Conservation (phyloP, 1,284 basidiomycete species). For the Sporisorium sorghi region DNA sequence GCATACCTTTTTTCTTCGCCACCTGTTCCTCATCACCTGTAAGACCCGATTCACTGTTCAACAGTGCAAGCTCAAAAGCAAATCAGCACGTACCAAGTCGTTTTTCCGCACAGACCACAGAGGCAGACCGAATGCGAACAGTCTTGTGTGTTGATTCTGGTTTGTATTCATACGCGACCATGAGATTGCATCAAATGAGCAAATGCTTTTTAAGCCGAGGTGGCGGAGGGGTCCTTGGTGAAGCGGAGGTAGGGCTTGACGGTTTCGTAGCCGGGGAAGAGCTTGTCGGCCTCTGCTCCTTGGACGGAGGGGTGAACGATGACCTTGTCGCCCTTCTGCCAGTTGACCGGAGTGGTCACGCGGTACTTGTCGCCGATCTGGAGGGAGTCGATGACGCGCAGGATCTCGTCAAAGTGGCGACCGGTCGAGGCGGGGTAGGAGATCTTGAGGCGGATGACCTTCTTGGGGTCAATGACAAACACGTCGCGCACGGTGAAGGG, state of each 20-base stretch:
- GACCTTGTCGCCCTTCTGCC: conserved; percentile 91
- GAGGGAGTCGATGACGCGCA: conserved; percentile 85
- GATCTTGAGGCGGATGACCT: conserved; percentile 78
- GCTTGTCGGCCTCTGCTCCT: conserved; percentile 86
- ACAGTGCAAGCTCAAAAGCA: background rate
- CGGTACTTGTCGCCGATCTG: conserved; percentile 82
- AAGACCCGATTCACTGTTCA: no score
- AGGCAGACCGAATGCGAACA: background rate
- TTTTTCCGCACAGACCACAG: background rate
- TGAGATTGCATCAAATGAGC: background rate
- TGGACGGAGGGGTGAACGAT: conserved; percentile 91
- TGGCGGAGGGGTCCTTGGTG: conserved; percentile 67
- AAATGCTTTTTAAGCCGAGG: conserved; percentile 11
- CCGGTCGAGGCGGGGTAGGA: conserved; percentile 77
- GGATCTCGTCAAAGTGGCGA: conserved; percentile 79
- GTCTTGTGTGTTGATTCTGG: background rate
- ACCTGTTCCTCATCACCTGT: no score
- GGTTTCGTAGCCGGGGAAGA: conserved; percentile 78
- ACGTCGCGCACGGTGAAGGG: conserved; percentile 74
- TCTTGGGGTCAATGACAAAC: conserved; percentile 68
- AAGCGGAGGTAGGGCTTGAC: conserved; percentile 74
- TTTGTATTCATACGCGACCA: background rate
- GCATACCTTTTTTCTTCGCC: no score
- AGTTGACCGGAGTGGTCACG: conserved; percentile 82
- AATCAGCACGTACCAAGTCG: background rate